Evolutionary conservation across 805 yeast genomes (phyloP).

Genomic region (Saccharomycopsis oosterbeekiorum): DNA sequence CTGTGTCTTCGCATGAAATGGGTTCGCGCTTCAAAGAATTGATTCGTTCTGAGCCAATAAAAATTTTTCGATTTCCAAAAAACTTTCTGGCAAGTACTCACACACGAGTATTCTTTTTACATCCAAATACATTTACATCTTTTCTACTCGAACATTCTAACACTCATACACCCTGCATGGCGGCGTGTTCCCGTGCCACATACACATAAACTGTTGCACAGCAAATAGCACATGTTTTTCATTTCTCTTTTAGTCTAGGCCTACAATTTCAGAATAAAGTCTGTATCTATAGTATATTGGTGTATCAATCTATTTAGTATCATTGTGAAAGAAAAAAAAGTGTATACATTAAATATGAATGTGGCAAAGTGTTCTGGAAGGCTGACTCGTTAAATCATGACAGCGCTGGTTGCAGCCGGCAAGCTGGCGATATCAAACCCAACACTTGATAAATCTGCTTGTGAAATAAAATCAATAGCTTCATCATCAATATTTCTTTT

Average conservation of each 20-base stretch:
- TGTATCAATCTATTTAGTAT: too few species aligned
- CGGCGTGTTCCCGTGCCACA: too few species aligned
- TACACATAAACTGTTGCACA: too few species aligned
- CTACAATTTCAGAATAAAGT: too few species aligned
- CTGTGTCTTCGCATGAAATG: background rate
- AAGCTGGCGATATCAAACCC: background rate
- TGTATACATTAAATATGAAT: too few species aligned
- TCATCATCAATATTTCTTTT: background rate
- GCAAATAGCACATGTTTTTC: too few species aligned
- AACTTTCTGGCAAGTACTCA: too few species aligned
- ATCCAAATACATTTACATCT: background rate
- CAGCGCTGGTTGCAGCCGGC: background rate
- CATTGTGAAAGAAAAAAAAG: too few species aligned
- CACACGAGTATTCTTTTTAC: background rate
- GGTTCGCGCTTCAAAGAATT: too few species aligned
- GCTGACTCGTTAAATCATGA: background rate
- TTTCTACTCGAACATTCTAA: background rate
- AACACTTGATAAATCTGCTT: background rate
- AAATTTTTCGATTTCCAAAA: constrained; percentile 2
- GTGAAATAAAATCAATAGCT: background rate
- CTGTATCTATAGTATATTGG: too few species aligned
- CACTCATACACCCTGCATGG: background rate
- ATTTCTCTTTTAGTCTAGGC: too few species aligned
- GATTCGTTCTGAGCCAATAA: background rate
- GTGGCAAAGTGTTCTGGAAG: too few species aligned